Evolutionary conservation across 805 yeast species (phyloP), one percentile per base, ranked within the genome.

Genomic region (Candida hispaniensis): DNA sequence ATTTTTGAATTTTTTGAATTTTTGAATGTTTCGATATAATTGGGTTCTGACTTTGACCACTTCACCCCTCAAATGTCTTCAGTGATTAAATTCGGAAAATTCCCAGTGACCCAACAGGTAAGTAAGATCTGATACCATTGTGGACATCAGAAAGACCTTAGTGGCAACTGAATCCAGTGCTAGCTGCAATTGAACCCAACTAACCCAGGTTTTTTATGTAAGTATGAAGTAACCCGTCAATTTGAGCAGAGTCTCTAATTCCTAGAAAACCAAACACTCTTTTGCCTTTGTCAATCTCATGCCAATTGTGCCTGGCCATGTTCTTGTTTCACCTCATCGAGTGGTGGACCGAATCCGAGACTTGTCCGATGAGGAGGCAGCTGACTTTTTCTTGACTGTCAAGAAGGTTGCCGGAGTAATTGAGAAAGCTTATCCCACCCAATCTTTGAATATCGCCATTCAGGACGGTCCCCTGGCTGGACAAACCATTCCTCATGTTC

Each of bases 381-480:
- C 64, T 2, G 98, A 91, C 54, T 80, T 77, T 54, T 83, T 85
- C 66, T 55, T 56, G 14, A 73, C 94, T 0, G 60, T 91, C 7
- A 94, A 81, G 45, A 49, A 68, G 29, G 66, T 91, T 0, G 75
- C 83, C 42, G 58, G 60, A 36, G 78, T 85, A 43, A 74, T 91
- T 10, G 75, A 68, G 44, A 49, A 64, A 39, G 60, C 66, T 8
- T 91, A 75, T 54, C 66, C 74, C 20, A 93, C 95, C 2, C 93
- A 86, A 46, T 65, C 94, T 1, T 51, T 85, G 41, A 93, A 93
- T 51, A 67, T 91, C 23, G 88, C 96, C 7, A 82, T 93, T 41
- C 99, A 91, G 54, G 99, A 91, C 53, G 98, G 98, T 0, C 80
- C 85, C 0, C 83, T 83, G 32, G 88, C 96, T 1, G 98, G 98